Evolutionary conservation across 2,329 filamentous ascomycete species (phyloP).

Genomic region (Botryotinia narcissicola): DNA sequence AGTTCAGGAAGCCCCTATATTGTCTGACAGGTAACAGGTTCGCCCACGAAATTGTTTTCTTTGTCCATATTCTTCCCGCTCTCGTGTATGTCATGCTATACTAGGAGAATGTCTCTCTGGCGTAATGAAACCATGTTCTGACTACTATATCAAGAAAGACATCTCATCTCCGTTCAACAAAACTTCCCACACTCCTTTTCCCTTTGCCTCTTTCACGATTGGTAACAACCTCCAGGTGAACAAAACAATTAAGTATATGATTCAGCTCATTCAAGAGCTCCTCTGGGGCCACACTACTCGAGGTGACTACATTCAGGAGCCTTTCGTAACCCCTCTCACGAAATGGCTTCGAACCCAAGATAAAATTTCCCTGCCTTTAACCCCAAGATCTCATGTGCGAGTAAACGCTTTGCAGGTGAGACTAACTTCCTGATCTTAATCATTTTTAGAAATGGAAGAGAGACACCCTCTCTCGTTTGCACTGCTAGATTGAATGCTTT

Average conservation of each 20-base stretch:
- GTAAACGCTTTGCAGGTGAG: neutral
- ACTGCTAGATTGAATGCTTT: neutral
- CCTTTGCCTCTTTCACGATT: neutral
- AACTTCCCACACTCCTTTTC: neutral
- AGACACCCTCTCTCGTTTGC: accelerated
- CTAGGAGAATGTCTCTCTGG: neutral
- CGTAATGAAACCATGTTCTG: neutral
- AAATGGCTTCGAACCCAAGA: no score
- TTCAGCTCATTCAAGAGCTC: accelerated
- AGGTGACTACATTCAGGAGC: neutral
- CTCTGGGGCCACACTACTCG: neutral
- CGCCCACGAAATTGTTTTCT: neutral
- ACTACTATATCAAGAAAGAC: neutral
- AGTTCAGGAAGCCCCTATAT: neutral
- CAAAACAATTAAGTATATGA: neutral
- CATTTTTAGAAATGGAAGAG: neutral
- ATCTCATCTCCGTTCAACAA: neutral
- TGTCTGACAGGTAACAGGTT: neutral
- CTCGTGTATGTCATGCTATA: neutral
- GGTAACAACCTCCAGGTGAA: neutral
- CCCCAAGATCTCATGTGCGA: neutral
- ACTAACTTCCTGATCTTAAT: neutral
- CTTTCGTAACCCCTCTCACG: no score
- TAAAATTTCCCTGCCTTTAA: no score
- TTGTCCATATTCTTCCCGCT: neutral